Base-by-base conservation (phyloP, 164 flowering plant species). In the Vitis vinifera region DNA sequence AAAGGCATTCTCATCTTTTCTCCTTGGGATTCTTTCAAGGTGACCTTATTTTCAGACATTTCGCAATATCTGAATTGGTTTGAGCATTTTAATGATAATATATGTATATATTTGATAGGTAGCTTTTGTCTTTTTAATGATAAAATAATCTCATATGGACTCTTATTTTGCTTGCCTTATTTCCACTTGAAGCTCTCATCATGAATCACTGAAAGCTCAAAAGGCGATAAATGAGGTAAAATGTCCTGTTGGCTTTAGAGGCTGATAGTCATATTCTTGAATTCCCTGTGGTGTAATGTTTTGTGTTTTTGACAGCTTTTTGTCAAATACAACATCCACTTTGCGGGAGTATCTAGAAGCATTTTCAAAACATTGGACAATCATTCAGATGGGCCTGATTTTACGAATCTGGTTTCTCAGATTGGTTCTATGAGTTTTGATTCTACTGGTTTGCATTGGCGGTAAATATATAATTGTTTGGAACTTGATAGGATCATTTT, bases 191-290 rank as follows among this genome's bases (percentile, higher is more conserved):
- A 95, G 99, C 77, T 93, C 97, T 27, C 98, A 90, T 81, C 96
- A 95, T 73, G 99, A 91, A 83, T 84, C 99, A 37, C 78, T 88
- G 77, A 93, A 93, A 85, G 80, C 93, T 67, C 99, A 95, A 80
- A 95, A 95, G 80, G 97, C 97, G 68, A 95, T 95, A 72, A 90
- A 76, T 73, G 99, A 91, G 94, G 99, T 91, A 84, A 72, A 59
- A 30, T 68, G 4, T 67, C 15, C n/a, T 11, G 2, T 53, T 23
- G 31, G 31, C 57, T n/a, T 37, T 55, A 29, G 31, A 61, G 17
- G 48, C 44, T 37, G 44, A 37, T 37, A 37, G 44, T 37, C 13
- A 8, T 58, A 2, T 67, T 71, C 59, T 55, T 19, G 52, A 9
- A 49, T 65, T 52, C 62, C 29, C 19, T 37, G 5, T 57, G 9